These are phyloP conservation scores for Phaeophleospora eucalypticola DNA, from an alignment of 2,329 filamentous ascomycete species.

Conservation along the genomic window DNA sequence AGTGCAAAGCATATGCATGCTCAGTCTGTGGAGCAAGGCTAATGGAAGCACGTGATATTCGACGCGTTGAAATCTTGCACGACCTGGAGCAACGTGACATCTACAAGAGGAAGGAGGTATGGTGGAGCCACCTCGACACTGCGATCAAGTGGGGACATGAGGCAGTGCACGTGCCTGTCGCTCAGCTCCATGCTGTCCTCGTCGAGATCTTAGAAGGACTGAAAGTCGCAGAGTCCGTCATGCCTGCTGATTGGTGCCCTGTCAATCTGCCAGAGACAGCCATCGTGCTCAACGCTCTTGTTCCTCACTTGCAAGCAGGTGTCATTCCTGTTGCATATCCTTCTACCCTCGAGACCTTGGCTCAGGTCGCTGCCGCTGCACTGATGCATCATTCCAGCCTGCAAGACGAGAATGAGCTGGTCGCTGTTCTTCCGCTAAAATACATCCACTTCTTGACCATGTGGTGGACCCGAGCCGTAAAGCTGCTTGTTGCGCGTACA, in stretches of 20 bases:
- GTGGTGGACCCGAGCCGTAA: background rate
- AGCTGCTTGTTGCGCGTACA: background rate
- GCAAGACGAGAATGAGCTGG: background rate
- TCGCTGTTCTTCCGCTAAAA: background rate
- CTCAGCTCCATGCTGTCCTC: background rate
- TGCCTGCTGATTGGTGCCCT: background rate
- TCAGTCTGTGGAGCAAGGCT: background rate
- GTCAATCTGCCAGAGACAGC: background rate
- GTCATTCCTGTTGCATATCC: background rate
- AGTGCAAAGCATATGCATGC: background rate
- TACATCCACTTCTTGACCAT: background rate
- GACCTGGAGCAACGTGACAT: background rate
- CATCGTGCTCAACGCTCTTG: background rate
- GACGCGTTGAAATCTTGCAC: background rate
- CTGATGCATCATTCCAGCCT: background rate
- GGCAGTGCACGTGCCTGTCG: background rate
- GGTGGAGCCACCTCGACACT: background rate
- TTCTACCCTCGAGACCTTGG: background rate
- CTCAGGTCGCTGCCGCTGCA: background rate
- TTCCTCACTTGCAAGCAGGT: background rate
- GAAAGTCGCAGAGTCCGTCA: background rate
- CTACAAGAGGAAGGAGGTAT: background rate
- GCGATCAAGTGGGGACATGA: background rate
- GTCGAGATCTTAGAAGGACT: background rate
- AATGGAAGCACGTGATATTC: background rate